Conservation (phyloP, 495 filamentous ascomycete genomes). For the Articulospora tetracladia region DNA sequence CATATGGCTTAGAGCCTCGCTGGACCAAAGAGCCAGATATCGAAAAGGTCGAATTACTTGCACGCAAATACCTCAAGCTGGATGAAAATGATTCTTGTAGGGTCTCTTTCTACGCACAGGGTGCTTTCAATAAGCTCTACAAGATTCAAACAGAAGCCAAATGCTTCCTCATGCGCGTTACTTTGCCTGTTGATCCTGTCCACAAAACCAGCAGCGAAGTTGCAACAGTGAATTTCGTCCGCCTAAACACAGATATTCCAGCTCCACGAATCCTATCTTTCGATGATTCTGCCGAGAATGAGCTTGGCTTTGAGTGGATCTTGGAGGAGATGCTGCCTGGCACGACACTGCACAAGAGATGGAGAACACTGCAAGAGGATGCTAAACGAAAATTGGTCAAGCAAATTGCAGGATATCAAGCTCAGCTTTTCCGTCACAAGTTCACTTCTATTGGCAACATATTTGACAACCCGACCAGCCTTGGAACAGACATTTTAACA, state of each 20-base stretch:
- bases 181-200: slow-evolving; percentile 48
- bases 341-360: slow-evolving; percentile 34
- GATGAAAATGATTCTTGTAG: not conserved
- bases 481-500: too few species aligned
- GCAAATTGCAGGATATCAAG: not conserved
- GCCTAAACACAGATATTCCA: slow-evolving; percentile 42
- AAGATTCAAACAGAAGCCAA: slow-evolving; percentile 24
- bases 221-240: slow-evolving; percentile 46
- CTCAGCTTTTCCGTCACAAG: not conserved
- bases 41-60: not conserved
- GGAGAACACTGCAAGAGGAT: slow-evolving; percentile 32
- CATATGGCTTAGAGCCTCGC: not conserved
- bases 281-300: slow-evolving; percentile 40
- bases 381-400: slow-evolving; percentile 28
- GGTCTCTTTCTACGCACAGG: not conserved
- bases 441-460: slow-evolving; percentile 38
- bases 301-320: slow-evolving; percentile 57
- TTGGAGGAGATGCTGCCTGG: slow-evolving; percentile 49
- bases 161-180: slow-evolving; percentile 44
- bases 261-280: slow-evolving; percentile 46
- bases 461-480: slow-evolving; percentile 7
- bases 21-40: not conserved
- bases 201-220: slow-evolving; percentile 53
- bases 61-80: slow-evolving; percentile 1
- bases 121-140: slow-evolving; percentile 22